A percentile compares a stretch with the other conserved stretches of the same genome.
phyloP scores from a whole-genome alignment of 805 yeast species.

The Torulaspora franciscae region DNA sequence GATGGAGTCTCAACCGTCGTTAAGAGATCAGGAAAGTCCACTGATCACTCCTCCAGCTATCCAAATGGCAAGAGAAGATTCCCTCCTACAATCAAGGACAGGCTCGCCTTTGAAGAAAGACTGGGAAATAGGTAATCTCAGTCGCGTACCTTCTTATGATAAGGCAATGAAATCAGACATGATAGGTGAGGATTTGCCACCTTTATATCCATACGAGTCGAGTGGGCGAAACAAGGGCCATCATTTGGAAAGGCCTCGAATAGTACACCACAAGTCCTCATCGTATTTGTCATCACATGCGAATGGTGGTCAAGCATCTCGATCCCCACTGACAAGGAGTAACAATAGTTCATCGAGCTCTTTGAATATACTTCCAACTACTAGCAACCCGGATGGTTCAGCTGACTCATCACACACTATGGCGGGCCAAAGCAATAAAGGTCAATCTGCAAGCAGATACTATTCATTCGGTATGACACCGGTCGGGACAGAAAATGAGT shows the following conservation, averaged over 20 bases:
- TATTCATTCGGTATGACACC: conserved; percentile 33
- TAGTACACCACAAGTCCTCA: conserved; percentile 26
- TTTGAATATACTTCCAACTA: conserved; percentile 16
- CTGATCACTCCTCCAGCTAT: conserved; percentile 48
- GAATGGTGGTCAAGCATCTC: conserved; percentile 16
- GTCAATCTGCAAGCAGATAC: conserved; percentile 23
- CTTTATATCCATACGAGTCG: conserved; percentile 46
- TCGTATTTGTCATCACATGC: conserved; percentile 16
- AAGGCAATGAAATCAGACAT: conserved; percentile 63
- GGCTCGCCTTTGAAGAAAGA: conserved; percentile 29
- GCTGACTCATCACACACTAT: conserved; percentile 5
- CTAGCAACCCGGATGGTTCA: conserved; percentile 14
- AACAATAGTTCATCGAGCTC: conserved; percentile 29
- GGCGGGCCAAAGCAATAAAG: conserved; percentile 10
- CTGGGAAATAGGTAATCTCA: conserved; percentile 45
- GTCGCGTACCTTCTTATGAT: conserved; percentile 78
- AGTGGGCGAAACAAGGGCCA: neutral
- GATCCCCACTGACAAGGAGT: conserved; percentile 22
- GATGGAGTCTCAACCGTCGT: neutral
- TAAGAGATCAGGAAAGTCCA: conserved; percentile 7
- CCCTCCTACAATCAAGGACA: conserved; percentile 36
- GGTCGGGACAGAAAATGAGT: conserved; percentile 10
- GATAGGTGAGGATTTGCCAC: conserved; percentile 56
- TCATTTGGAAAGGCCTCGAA: conserved; percentile 28
- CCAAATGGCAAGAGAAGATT: conserved; percentile 56